Base-by-base conservation (phyloP, 2,329 filamentous ascomycete genomes). In the Fonsecaea pugnacius region DNA sequence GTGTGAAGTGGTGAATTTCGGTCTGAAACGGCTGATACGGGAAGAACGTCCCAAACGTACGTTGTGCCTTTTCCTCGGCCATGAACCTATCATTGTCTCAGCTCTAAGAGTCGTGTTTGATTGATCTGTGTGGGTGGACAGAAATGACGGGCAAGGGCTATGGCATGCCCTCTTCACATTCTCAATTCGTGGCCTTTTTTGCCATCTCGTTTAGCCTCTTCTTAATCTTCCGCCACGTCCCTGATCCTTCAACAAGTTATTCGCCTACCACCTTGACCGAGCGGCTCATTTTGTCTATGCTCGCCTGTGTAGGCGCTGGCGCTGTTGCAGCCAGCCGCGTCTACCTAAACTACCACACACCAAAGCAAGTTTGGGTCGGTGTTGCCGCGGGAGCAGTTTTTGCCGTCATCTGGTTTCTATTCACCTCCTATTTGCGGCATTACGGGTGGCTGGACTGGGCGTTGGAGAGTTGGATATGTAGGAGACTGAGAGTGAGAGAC, bases 161-260 rank as follows among this genome's bases (percentile, higher is more conserved):
- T 75, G 96, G 95, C 72, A 99, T 99, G 96, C 95, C 95, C 10
- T 89, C 86, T 7, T 97, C 93, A 40, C 95, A 99, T 79, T 91
- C 95, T 8, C 95, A 99, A 80, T 99, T 97, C 76, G 90, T 94
- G 66, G 85, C 90, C 62, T 99, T 92, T 82, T 98, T 96, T 84
- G 89, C 91, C 63, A 80, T 96, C 63, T 95, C 91, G 67, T 80
- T 98, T 65, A 83, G 87, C 27, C 82, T 99, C 21, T 98, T 98
- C 80, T 84, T 99, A 51, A 84, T 96, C 52, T 81, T 93, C 65
- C 86, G 94, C 66, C 92, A 96, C 77, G 55, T 65, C 16, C 64
- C 62, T 14, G 53, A 59, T 16, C 40, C 69, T 70, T 32, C 70
- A 7, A 79, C 82, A 30, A 78, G 78, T 52, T 80, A 80, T 60